phyloP scores from a whole-genome alignment of 2,329 filamentous ascomycete species.

The Ophidiomyces ophidiicola region DNA sequence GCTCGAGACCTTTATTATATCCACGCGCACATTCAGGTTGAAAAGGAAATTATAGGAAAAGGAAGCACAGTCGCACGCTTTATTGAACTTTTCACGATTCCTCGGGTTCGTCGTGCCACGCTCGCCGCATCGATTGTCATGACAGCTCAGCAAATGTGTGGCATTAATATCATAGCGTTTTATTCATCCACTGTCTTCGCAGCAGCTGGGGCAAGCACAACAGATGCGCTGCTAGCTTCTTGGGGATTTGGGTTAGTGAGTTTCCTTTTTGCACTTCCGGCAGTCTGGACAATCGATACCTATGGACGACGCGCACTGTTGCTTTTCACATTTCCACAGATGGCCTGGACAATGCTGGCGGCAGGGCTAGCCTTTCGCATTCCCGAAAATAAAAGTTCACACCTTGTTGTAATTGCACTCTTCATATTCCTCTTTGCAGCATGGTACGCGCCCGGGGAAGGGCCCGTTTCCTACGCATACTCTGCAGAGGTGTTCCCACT shows the following conservation, averaged over 20 bases:
- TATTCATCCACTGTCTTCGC: slow-evolving; percentile 51
- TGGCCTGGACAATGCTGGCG: slow-evolving; percentile 54
- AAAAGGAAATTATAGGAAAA: slow-evolving; percentile 31
- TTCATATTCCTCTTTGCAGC: slow-evolving; percentile 55
- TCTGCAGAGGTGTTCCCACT: slow-evolving; percentile 45
- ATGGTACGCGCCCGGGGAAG: slow-evolving; percentile 55
- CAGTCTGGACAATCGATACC: slow-evolving; percentile 55
- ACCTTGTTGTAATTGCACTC: slow-evolving; percentile 44
- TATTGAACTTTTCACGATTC: slow-evolving; percentile 39
- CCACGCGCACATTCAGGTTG: slow-evolving; percentile 40
- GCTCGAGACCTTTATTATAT: slow-evolving; percentile 53
- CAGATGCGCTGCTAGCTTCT: slow-evolving; percentile 49
- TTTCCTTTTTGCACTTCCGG: slow-evolving; percentile 53
- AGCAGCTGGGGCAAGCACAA: slow-evolving; percentile 44
- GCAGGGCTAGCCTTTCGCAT: slow-evolving; percentile 50
- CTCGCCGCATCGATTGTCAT: slow-evolving; percentile 68
- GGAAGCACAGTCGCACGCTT: slow-evolving; percentile 52
- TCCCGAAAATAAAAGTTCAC: slow-evolving; percentile 29
- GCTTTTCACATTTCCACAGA: slow-evolving; percentile 55
- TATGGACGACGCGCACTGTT: slow-evolving; percentile 52
- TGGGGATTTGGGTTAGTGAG: slow-evolving; percentile 55
- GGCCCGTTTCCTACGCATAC: slow-evolving; percentile 42
- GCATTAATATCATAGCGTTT: slow-evolving; percentile 64
- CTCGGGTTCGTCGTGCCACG: slow-evolving; percentile 48
- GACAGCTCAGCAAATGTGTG: slow-evolving; percentile 63